Conservation (phyloP, 768 basidiomycete species). For the Asterophora parasitica region DNA sequence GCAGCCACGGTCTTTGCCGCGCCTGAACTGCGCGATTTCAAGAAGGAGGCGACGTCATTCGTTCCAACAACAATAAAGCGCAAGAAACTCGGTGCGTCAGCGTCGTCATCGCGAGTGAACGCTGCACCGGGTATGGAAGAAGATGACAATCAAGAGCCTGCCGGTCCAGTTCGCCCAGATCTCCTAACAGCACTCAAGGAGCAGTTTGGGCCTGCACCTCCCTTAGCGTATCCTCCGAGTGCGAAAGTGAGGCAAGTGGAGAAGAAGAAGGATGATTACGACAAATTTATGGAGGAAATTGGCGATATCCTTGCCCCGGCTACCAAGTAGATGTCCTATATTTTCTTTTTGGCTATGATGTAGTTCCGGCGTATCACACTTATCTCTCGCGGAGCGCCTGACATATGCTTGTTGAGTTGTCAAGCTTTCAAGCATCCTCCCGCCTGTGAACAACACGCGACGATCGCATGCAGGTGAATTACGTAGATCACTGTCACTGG, state of each 20-base stretch:
- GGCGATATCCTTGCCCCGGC: slow-evolving; percentile 52
- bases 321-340: slow-evolving; percentile 8
- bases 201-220: slow-evolving; percentile 48
- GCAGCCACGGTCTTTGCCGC: slow-evolving; percentile 77
- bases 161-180: slow-evolving; percentile 53
- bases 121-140: slow-evolving; percentile 56
- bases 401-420: too few relatives aligned
- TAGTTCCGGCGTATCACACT: too few relatives aligned
- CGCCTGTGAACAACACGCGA: too few relatives aligned
- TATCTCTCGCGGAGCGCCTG: too few relatives aligned
- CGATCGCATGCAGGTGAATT: neutral
- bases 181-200: slow-evolving; percentile 56
- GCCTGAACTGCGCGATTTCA: slow-evolving; percentile 86
- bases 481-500: neutral
- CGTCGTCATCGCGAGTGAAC: slow-evolving; percentile 43
- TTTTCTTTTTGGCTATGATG: neutral
- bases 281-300: slow-evolving; percentile 74
- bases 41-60: slow-evolving; percentile 93
- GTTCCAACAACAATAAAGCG: slow-evolving; percentile 80
- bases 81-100: slow-evolving; percentile 45
- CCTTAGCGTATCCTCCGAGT: slow-evolving; percentile 15
- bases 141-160: slow-evolving; percentile 23
- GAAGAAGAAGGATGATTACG: slow-evolving; percentile 64
- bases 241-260: slow-evolving; percentile 21
- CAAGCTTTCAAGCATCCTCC: too few relatives aligned